Percentiles rank a stretch among this genome's conserved stretches.
Conservation (phyloP, 805 yeast species). For the Cyberlindnera maritima region DNA sequence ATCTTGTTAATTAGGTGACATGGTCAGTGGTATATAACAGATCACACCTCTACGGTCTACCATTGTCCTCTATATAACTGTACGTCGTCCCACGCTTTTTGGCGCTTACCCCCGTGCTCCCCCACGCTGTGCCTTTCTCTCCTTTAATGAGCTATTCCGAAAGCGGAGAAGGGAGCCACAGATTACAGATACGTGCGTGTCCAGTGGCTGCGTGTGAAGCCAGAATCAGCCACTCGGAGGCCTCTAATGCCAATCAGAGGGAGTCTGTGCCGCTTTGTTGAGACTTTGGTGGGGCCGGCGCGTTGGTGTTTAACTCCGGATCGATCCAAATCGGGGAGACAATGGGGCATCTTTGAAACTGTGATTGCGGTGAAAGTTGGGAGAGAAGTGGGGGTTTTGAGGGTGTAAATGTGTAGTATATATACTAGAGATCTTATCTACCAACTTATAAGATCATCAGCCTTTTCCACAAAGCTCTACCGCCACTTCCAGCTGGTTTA, state of each 20-base stretch:
- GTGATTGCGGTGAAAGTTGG: background rate
- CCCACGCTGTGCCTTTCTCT: too few species aligned
- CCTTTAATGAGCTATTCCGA: too few species aligned
- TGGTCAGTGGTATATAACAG: too few species aligned
- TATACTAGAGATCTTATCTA: background rate
- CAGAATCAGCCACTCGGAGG: background rate
- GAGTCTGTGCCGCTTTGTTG: background rate
- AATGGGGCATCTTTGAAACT: background rate
- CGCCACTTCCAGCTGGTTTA: background rate
- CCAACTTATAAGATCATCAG: background rate
- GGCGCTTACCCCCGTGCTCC: background rate
- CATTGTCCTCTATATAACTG: background rate
- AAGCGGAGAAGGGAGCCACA: too few species aligned
- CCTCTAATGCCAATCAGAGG: too few species aligned
- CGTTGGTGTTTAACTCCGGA: background rate
- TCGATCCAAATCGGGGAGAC: background rate
- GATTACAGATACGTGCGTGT: too few species aligned
- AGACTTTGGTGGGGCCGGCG: background rate
- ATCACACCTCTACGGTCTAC: too few species aligned
- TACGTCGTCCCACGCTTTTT: background rate
- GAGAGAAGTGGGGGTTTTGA: too few species aligned
- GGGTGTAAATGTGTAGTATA: background rate
- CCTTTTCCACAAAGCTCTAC: background rate
- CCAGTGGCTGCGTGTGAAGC: background rate
- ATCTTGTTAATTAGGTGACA: too few species aligned